Percentiles rank a stretch among this genome's conserved stretches.
These are phyloP conservation scores for Saccharomycopsis hybrid DNA, from an alignment of 1,139 yeast species.

Conservation along the genomic window DNA sequence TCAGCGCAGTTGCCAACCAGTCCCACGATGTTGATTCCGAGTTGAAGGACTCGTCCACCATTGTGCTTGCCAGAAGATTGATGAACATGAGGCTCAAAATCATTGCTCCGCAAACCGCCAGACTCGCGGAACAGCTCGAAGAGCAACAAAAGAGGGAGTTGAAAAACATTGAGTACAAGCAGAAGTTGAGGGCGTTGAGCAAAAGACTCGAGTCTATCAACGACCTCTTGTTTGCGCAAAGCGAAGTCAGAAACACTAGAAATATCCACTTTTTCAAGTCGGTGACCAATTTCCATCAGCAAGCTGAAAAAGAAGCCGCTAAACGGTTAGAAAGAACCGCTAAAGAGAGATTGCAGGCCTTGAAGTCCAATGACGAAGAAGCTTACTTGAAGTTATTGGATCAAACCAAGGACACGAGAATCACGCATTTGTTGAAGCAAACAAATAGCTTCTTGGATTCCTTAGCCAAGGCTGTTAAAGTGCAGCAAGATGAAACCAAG, in stretches of 20 bases:
- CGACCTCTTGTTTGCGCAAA: constrained; percentile 1
- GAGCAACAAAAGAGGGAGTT: constrained; percentile 49
- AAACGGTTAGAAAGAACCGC: constrained; percentile 86
- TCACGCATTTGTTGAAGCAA: constrained; percentile 87
- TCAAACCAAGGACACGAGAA: constrained; percentile 96
- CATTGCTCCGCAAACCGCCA: constrained; percentile 53
- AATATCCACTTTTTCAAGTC: constrained; percentile 23
- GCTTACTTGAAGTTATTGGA: constrained; percentile 91
- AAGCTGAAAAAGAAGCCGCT: constrained; percentile 84
- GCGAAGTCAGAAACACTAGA: constrained; percentile 13
- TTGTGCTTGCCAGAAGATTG: constrained; percentile 55
- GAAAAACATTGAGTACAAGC: constrained; percentile 34
- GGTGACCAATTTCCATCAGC: constrained; percentile 55
- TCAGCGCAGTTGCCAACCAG: constrained; percentile 59
- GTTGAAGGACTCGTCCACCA: constrained; percentile 45
- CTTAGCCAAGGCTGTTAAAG: constrained; percentile 82
- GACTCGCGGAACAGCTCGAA: constrained; percentile 57
- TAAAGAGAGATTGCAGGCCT: constrained; percentile 93
- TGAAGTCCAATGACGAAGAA: constrained; percentile 95
- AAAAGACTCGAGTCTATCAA: constrained; percentile 11
- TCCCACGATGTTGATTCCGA: constrained; percentile 40
- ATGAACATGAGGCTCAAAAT: constrained; percentile 62
- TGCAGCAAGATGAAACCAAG: constrained; percentile 62
- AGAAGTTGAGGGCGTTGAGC: constrained; percentile 16
- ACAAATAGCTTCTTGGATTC: constrained; percentile 89